Evolutionary conservation across 208 protist species (phyloP), one percentile per base, ranked within the genome.

Genomic region (Leishmania gerbilli): DNA sequence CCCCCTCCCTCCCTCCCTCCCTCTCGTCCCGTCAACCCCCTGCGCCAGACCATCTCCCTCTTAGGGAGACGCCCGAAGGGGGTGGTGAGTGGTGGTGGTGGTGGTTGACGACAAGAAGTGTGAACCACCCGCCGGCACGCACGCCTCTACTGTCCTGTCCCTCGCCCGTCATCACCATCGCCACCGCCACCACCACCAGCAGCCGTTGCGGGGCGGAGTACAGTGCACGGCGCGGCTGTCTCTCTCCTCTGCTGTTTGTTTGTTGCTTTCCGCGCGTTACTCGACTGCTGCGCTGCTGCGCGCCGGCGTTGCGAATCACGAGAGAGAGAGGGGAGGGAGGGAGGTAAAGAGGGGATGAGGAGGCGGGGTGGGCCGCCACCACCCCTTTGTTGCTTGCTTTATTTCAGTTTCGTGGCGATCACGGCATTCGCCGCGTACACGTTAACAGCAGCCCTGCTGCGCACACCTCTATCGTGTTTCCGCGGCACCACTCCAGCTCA

Each of bases 171-270:
- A 53, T n/a, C 71, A 58, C 27, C 40, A 74, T 19, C 31, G 13
- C 31, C 51, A 42, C 77, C 60, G 7, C 19, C 37, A 8, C 21
- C 8, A 42, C 19, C 37, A 19, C 21, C 8, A 27, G 7, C 27
- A 34, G 47, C 34, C 49, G 40, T 13, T 3, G n/a, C 2, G 17
- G 51, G 51, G 51, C 74, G 45, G 71, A 31, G 64, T n/a, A 13
- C 37, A 2, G 24, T 21, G 40, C n/a, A 24, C 34, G 11, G 49
- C 42, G 27, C 37, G 68, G n/a, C 67, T 77, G 7, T 21, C 62
- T 78, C n/a, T 81, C 27, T 77, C 53, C 40, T 27, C 53, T 53
- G 69, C 37, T 62, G 67, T 42, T 49, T 80, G 65, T 74, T 79
- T 79, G 4, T 47, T 79, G 65, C 17, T 55, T 79, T 42, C 37